Conservation (phyloP, 2,329 filamentous ascomycete species). For the Trichothecium roseum region DNA sequence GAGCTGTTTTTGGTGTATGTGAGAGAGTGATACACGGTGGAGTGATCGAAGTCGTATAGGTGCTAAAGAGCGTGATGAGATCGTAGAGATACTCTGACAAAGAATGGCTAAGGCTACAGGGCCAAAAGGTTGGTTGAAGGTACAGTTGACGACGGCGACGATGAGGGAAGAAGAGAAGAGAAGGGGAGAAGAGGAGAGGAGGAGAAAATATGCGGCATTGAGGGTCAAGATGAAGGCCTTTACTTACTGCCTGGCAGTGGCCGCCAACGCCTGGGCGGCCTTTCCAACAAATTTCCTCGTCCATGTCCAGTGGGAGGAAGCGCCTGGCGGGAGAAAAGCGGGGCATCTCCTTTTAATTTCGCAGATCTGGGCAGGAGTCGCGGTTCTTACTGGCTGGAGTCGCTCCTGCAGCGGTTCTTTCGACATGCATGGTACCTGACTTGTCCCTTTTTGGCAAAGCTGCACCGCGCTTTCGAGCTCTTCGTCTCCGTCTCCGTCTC, state of each 20-base stretch:
- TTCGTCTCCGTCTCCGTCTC: not conserved
- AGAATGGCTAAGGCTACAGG: constrained; percentile 6
- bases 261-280: not conserved
- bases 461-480: too few species aligned
- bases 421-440: too few species aligned
- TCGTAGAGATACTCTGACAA: constrained; percentile 14
- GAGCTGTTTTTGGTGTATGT: constrained; percentile 3
- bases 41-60: constrained; percentile 2
- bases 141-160: constrained; percentile 6
- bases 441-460: too few species aligned
- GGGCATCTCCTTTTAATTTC: constrained; percentile 10
- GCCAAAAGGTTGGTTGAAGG: constrained; percentile 5
- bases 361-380: not conserved
- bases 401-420: too few species aligned
- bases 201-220: not conserved
- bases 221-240: not conserved
- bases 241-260: not conserved
- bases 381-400: not conserved
- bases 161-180: constrained; percentile 1
- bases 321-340: not conserved
- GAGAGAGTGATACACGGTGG: constrained; percentile 1
- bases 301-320: too few species aligned
- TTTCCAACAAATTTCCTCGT: too few species aligned
- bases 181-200: constrained; percentile 12
- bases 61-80: constrained; percentile 16